Evolutionary conservation across 2,329 filamentous ascomycete genomes (phyloP).

Genomic region (Fusarium fujikuroi): DNA sequence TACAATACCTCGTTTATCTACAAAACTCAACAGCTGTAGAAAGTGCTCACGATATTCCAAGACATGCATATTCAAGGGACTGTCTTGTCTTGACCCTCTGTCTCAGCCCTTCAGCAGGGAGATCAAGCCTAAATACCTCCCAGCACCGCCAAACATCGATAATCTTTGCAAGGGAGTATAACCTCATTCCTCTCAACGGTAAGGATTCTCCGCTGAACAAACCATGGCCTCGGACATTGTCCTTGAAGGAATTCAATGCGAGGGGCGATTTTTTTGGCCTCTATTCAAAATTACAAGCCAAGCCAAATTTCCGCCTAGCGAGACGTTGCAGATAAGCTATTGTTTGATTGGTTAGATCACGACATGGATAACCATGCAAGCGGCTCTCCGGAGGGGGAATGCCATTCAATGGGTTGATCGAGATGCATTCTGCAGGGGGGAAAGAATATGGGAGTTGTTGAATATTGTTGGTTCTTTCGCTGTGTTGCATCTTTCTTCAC

Average conservation of each 20-base stretch:
- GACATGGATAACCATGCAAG: conserved; percentile 25
- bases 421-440: conserved; percentile 30
- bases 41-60: not conserved
- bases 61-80: conserved; percentile 8
- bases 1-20: not conserved
- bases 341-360: conserved; percentile 12
- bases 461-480: not conserved
- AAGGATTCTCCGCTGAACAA: not conserved
- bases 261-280: not conserved
- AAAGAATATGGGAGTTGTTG: not conserved
- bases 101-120: conserved; percentile 25
- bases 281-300: conserved; percentile 18
- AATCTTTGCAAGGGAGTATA: conserved; percentile 1
- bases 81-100: not conserved
- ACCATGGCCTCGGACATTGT: not conserved
- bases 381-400: conserved; percentile 13
- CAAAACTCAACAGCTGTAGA: not conserved
- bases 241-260: not conserved
- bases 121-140: conserved; percentile 15
- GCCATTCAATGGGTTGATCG: conserved; percentile 23
- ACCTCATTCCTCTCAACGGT: not conserved
- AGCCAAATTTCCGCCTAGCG: conserved; percentile 33
- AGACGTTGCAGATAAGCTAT: conserved; percentile 16
- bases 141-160: not conserved
- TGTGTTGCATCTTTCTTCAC: not conserved